A percentile compares a stretch with the other conserved stretches of the same genome.
phyloP scores from a whole-genome alignment of 2,329 filamentous ascomycete genomes.

The Beauveria medogensis region DNA sequence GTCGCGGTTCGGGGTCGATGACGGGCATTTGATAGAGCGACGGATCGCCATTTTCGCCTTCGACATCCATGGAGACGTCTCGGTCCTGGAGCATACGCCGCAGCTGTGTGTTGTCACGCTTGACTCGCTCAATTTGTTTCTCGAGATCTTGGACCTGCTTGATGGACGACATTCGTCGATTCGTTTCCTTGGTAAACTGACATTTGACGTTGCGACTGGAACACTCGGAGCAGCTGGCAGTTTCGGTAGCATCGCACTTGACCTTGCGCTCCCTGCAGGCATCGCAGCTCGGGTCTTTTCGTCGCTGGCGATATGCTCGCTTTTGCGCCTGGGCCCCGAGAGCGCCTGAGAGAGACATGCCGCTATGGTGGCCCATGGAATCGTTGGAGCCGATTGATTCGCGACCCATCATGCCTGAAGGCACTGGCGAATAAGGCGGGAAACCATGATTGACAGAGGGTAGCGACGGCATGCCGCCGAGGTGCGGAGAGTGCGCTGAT shows the following conservation, averaged over 20 bases:
- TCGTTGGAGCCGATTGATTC: conserved; percentile 54
- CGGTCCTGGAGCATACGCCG: conserved; percentile 53
- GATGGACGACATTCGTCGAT: conserved; percentile 96
- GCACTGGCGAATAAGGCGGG: conserved; percentile 45
- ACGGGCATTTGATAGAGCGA: conserved; percentile 51
- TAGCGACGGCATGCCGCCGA: conserved; percentile 45
- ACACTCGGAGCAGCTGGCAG: conserved; percentile 92
- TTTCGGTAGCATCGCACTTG: conserved; percentile 94
- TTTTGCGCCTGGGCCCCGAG: conserved; percentile 60
- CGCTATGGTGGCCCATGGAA: conserved; percentile 46
- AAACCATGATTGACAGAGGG: conserved; percentile 41
- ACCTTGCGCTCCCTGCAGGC: conserved; percentile 82
- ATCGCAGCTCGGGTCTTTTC: conserved; percentile 96
- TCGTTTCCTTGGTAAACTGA: conserved; percentile 98
- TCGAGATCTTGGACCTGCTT: conserved; percentile 98
- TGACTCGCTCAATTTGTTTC: conserved; percentile 75
- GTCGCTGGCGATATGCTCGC: conserved; percentile 83
- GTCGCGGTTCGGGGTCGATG: conserved; percentile 57
- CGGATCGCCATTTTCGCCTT: conserved; percentile 40
- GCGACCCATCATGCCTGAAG: conserved; percentile 42
- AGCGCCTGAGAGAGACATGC: conserved; percentile 21
- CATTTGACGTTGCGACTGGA: conserved; percentile 94
- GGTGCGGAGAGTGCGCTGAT: conserved; percentile 33
- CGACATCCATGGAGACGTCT: conserved; percentile 42
- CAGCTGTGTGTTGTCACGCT: conserved; percentile 70